phyloP scores from a whole-genome alignment of 2,329 filamentous ascomycete species.

The Colletotrichum plurivorum region DNA sequence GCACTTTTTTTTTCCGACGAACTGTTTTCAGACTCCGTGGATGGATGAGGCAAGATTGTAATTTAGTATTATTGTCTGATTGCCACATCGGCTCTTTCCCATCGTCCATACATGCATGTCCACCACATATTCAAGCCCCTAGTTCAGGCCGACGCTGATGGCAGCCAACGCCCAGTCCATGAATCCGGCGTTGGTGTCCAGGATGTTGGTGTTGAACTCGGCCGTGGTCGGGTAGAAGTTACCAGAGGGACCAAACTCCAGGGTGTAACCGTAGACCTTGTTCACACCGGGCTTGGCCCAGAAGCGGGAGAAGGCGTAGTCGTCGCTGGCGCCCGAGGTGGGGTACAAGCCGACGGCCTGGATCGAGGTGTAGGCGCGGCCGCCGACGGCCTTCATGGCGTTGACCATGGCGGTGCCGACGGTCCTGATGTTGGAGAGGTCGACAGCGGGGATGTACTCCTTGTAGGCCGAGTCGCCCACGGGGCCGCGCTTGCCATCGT shows the following conservation, averaged over 20 bases:
- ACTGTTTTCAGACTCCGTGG: too few relatives aligned
- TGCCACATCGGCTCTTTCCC: too few relatives aligned
- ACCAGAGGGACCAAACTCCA: constrained; percentile 54
- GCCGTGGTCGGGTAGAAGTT: constrained; percentile 56
- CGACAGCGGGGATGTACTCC: constrained; percentile 55
- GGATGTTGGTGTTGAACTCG: constrained; percentile 56
- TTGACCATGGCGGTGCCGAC: constrained; percentile 50
- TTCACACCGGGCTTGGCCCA: constrained; percentile 52
- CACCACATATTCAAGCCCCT: too few relatives aligned
- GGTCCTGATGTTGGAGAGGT: constrained; percentile 50
- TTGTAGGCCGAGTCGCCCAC: constrained; percentile 53
- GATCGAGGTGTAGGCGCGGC: constrained; percentile 48
- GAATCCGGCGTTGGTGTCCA: constrained; percentile 57
- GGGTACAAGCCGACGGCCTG: constrained; percentile 53
- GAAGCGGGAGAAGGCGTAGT: constrained; percentile 54
- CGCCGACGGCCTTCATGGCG: constrained; percentile 54
- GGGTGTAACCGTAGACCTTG: constrained; percentile 55
- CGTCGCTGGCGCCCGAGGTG: constrained; percentile 53
- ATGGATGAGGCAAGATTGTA: too few relatives aligned
- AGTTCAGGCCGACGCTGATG: constrained; percentile 46
- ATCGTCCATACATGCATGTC: too few relatives aligned
- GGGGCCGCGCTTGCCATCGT: constrained; percentile 60
- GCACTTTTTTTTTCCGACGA: too few relatives aligned
- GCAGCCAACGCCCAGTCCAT: constrained; percentile 55
- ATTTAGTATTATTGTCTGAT: too few relatives aligned